Conservation (phyloP, 148 eudicot species). For the Silene uniflora region DNA sequence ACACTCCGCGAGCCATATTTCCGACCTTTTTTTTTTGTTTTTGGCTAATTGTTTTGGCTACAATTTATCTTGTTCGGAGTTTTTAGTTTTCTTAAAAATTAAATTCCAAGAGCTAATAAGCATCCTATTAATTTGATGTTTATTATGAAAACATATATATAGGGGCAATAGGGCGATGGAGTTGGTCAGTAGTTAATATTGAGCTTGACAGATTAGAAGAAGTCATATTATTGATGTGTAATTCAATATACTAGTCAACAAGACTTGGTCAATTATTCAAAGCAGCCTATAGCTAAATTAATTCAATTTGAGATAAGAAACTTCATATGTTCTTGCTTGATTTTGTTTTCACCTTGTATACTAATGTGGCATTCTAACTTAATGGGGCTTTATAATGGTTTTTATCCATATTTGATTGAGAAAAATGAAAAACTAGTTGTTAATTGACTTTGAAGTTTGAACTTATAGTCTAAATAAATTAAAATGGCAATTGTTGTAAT, state of each 20-base stretch:
- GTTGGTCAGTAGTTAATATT: neutral
- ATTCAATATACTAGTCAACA: neutral
- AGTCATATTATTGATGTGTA: neutral
- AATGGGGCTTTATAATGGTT: no score
- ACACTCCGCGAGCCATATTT: slow-evolving; percentile 16
- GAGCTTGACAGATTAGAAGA: neutral
- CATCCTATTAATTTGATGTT: neutral
- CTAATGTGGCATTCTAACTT: no score
- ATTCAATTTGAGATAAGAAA: neutral
- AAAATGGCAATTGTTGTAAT: no score
- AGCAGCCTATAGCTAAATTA: neutral
- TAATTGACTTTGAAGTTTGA: no score
- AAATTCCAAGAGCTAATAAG: neutral
- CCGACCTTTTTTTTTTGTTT: neutral
- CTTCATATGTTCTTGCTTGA: neutral
- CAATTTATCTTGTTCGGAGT: no score
- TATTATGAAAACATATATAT: neutral
- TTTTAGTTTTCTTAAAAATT: no score
- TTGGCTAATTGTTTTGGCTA: neutral
- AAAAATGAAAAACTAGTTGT: no score
- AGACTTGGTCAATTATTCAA: neutral
- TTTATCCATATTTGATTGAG: no score
- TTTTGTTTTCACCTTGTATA: neutral
- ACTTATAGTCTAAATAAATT: no score
- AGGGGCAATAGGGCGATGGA: no score